Evolutionary conservation across 164 flowering plant genomes (phyloP).

Genomic region (Nelumbo lutea): DNA sequence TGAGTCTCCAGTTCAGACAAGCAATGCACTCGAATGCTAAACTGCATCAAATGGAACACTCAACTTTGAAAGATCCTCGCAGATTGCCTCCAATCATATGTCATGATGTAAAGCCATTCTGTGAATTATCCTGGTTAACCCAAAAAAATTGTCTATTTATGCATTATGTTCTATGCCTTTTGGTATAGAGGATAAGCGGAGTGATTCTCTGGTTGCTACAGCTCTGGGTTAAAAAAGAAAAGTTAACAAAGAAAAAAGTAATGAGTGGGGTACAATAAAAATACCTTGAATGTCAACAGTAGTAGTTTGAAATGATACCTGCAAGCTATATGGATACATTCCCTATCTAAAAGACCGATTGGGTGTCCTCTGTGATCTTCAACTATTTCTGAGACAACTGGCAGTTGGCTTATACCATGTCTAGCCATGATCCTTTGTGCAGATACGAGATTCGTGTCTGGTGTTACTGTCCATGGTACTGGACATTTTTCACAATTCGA

Average conservation of each 20-base stretch:
- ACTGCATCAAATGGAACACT: neutral
- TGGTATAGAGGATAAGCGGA: slow-evolving; percentile 5
- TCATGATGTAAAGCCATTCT: neutral
- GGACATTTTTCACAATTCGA: slow-evolving; percentile 35
- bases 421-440: slow-evolving; percentile 51
- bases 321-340: slow-evolving; percentile 67
- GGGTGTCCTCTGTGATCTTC: slow-evolving; percentile 28
- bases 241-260: neutral
- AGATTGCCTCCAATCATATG: neutral
- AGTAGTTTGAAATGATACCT: slow-evolving; percentile 30
- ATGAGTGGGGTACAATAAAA: neutral
- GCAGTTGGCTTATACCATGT: slow-evolving; percentile 55
- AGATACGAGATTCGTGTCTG: slow-evolving; percentile 55
- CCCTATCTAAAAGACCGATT: slow-evolving; percentile 66
- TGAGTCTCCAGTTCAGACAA: neutral
- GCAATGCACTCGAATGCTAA: neutral
- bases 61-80: neutral
- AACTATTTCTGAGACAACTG: slow-evolving; percentile 50
- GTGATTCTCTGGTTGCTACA: slow-evolving; percentile 20
- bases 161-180: neutral
- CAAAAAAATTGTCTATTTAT: neutral
- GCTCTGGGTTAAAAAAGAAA: slow-evolving; percentile 12
- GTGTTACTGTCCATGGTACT: slow-evolving; percentile 54
- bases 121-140: neutral
- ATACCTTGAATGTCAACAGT: neutral